These are phyloP conservation scores for Ordospora colligata DNA, from an alignment of 371 early-diverging fungal species.

Conservation along the genomic window DNA sequence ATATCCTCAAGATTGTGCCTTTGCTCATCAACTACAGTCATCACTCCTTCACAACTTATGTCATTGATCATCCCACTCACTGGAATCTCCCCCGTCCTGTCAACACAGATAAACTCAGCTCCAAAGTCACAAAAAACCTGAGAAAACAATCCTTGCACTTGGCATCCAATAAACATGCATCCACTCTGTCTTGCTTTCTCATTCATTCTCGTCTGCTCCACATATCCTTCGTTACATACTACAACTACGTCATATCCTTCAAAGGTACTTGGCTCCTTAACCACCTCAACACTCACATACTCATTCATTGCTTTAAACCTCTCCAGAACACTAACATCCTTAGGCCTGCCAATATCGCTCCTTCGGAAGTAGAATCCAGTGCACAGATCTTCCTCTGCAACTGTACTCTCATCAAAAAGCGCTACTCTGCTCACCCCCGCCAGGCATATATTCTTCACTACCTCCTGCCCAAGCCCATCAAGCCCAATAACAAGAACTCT, in stretches of 20 bases:
- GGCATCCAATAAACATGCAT: constrained; percentile 82
- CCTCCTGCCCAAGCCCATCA: constrained; percentile 91
- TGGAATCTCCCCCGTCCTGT: constrained; percentile 84
- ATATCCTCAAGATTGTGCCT: constrained; percentile 60
- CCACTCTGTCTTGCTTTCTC: constrained; percentile 70
- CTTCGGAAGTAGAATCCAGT: constrained; percentile 80
- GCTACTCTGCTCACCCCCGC: constrained; percentile 95
- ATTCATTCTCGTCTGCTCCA: constrained; percentile 74
- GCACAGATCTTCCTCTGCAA: constrained; percentile 73
- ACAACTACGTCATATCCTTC: constrained; percentile 69
- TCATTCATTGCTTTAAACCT: constrained; percentile 85
- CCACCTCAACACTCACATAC: constrained; percentile 67
- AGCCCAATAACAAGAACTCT: constrained; percentile 89
- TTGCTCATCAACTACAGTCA: constrained; percentile 53
- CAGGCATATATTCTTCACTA: constrained; percentile 93
- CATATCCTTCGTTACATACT: constrained; percentile 79
- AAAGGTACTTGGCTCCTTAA: constrained; percentile 10
- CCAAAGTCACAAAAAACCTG: constrained; percentile 93
- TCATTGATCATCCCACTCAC: constrained; percentile 81
- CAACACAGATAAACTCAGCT: constrained; percentile 71
- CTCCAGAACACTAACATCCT: constrained; percentile 69
- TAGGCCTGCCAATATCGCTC: constrained; percentile 78
- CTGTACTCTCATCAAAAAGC: constrained; percentile 73
- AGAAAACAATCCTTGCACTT: constrained; percentile 84
- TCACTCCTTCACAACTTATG: constrained; percentile 65